Conservation (phyloP, 148 eudicot species). For the Rhododendron kiyosumense region DNA sequence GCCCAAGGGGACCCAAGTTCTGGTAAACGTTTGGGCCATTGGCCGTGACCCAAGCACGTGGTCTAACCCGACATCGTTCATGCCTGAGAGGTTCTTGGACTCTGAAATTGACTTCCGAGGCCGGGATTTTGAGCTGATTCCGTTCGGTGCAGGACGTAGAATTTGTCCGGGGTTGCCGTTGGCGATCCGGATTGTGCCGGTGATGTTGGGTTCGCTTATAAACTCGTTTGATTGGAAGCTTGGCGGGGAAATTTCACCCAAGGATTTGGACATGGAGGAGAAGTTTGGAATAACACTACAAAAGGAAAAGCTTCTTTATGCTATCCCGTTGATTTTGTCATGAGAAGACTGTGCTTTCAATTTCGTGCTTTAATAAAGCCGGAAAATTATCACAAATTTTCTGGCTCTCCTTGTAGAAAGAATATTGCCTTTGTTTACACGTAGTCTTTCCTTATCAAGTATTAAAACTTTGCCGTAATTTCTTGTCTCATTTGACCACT, state of each 20-base stretch:
- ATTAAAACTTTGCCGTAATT: background rate
- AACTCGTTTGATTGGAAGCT: conserved; percentile 15
- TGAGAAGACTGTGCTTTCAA: background rate
- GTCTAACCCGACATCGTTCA: background rate
- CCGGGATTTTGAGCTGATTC: conserved; percentile 10
- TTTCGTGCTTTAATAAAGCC: background rate
- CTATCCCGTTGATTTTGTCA: background rate
- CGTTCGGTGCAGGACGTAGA: conserved; percentile 7
- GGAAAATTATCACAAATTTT: background rate
- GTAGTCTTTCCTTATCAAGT: background rate
- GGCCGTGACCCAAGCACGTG: conserved; percentile 6
- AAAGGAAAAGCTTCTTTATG: conserved; percentile 10
- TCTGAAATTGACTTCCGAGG: conserved; percentile 3
- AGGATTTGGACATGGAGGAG: conserved; percentile 13
- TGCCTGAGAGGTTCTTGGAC: conserved; percentile 9
- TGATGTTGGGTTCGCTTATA: conserved; percentile 13
- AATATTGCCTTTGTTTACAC: background rate
- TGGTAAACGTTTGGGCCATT: conserved; percentile 11
- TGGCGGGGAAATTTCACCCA: conserved; percentile 3
- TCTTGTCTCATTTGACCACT: background rate
- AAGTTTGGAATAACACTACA: conserved; percentile 11
- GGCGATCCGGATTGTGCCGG: conserved; percentile 4
- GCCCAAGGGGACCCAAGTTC: conserved; percentile 5
- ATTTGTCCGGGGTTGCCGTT: conserved; percentile 12
- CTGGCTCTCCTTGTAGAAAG: background rate